Base-by-base conservation (phyloP, 495 filamentous ascomycete genomes). In the Penicillium nucicola region DNA sequence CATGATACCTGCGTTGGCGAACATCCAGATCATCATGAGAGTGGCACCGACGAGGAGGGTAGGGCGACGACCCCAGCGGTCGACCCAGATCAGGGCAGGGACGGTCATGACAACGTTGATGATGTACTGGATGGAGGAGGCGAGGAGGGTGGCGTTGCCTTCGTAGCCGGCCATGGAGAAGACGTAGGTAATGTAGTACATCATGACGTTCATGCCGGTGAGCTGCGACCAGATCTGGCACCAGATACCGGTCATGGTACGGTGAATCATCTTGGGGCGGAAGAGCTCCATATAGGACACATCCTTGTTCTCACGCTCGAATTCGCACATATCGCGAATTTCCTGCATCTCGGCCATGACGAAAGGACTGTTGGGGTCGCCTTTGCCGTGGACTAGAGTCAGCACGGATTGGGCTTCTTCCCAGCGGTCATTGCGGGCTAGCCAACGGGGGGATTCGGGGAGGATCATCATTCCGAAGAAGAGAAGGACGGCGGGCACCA, bases 121-220 rank as follows among this genome's bases (percentile, higher is more conserved):
- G 33, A 84, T 77, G 61, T 90, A 91, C 60, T 88, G 84, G 47
- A 90, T 88, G 14, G 84, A 85, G 4, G 85, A 79, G 15, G 86
- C 71, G 13, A 92, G 77, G 31, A 73, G 65, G 41, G 57, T 66
- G 4, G 65, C 46, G 25, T 70, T 50, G 7, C 68, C 70, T 0
- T 50, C 42, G 28, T 69, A 67, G 2, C 70, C 70, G 2, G 70
- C 68, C 68, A 71, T 73, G 13, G 30, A 43, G 50, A 73, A 71
- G 15, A 71, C 66, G 17, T 68, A 69, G 18, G 56, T 68, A 45
- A 72, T 70, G 50, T 72, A 72, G 47, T 67, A 67, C 65, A 69
- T 89, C 86, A 91, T 91, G 20, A 91, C 86, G 62, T 90, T 92
- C 84, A 90, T 90, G 34, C 89, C 89, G 1, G 86, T 88, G 40